A percentile compares a stretch with the other conserved stretches of the same genome.
Conservation (phyloP, 2,329 filamentous ascomycete species). For the Cordyceps farinosa region DNA sequence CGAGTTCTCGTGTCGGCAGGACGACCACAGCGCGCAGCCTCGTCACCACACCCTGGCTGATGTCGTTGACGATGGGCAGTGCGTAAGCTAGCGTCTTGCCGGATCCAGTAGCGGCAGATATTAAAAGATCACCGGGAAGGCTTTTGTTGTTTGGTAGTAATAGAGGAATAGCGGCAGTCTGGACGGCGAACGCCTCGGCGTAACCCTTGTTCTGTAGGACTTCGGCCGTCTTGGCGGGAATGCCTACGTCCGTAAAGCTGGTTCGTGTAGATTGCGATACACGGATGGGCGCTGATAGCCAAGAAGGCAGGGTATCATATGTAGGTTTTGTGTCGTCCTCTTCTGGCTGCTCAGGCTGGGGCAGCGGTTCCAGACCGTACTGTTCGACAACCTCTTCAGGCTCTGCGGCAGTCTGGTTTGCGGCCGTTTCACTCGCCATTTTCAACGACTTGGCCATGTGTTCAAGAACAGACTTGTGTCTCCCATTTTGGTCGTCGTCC, state of each 20-base stretch:
- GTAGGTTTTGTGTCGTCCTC: conserved; percentile 56
- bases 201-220: conserved; percentile 59
- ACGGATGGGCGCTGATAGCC: conserved; percentile 73
- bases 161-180: conserved; percentile 63
- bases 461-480: conserved; percentile 51
- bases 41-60: conserved; percentile 62
- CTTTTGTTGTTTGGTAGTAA: conserved; percentile 63
- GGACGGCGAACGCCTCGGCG: conserved; percentile 42
- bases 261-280: conserved; percentile 58
- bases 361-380: conserved; percentile 75
- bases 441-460: conserved; percentile 55
- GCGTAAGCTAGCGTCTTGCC: conserved; percentile 94
- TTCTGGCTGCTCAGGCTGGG: conserved; percentile 66
- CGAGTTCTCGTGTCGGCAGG: conserved; percentile 85
- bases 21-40: conserved; percentile 77
- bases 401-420: conserved; percentile 31
- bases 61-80: conserved; percentile 74
- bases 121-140: conserved; percentile 72
- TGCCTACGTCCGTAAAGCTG: conserved; percentile 61
- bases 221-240: conserved; percentile 57
- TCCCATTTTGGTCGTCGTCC: conserved; percentile 29
- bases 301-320: conserved; percentile 76
- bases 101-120: conserved; percentile 91
- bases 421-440: conserved; percentile 40
- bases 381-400: conserved; percentile 41